Conservation (phyloP, 2,329 filamentous ascomycete genomes). For the Macrophomina pseudophaseolina region DNA sequence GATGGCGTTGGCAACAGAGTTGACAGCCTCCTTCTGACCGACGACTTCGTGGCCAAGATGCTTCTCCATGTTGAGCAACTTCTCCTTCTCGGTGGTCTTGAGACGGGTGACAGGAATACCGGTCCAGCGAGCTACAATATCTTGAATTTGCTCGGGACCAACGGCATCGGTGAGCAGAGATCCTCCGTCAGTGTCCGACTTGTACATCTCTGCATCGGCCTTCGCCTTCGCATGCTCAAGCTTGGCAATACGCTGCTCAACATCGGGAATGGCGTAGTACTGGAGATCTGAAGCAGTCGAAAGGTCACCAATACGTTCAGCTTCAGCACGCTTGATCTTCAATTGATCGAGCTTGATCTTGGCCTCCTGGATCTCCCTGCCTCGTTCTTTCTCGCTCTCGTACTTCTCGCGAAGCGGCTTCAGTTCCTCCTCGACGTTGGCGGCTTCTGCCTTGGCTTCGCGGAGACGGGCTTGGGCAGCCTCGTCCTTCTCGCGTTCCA, state of each 20-base stretch:
- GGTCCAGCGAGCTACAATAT: constrained; percentile 97
- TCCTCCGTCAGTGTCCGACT: constrained; percentile 58
- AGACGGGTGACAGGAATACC: constrained; percentile 95
- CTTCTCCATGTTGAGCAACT: constrained; percentile 96
- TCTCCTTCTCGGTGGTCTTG: constrained; percentile 95
- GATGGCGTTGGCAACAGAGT: constrained; percentile 93
- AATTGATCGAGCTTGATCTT: constrained; percentile 94
- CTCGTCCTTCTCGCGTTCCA: constrained; percentile 93
- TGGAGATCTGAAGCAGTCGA: constrained; percentile 89
- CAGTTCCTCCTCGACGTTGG: constrained; percentile 92
- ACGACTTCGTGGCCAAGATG: constrained; percentile 83
- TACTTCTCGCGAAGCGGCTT: constrained; percentile 94
- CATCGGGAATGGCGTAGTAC: constrained; percentile 96
- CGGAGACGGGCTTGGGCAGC: constrained; percentile 83
- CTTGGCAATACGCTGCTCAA: constrained; percentile 76
- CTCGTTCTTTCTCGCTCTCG: constrained; percentile 87
- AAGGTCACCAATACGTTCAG: constrained; percentile 84
- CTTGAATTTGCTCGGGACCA: constrained; percentile 97
- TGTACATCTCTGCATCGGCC: constrained; percentile 71
- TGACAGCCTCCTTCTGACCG: constrained; percentile 91
- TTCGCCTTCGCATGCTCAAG: constrained; percentile 81
- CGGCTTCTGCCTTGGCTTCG: constrained; percentile 85
- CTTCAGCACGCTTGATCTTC: constrained; percentile 90
- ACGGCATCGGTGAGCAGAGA: constrained; percentile 90
- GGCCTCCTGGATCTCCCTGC: constrained; percentile 89